Base-by-base conservation (phyloP, 306 rosid species). In the Cicer arietinum region DNA sequence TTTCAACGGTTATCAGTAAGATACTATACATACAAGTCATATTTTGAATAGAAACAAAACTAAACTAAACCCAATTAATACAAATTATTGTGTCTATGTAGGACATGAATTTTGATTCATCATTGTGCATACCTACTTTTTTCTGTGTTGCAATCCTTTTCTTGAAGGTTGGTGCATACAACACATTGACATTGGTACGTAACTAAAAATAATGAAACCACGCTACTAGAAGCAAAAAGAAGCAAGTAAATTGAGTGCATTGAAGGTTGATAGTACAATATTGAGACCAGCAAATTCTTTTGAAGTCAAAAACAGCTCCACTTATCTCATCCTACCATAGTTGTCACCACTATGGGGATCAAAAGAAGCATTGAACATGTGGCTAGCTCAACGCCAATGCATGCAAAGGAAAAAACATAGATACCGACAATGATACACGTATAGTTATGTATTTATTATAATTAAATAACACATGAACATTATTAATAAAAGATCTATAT, bases 341-440 rank as follows among this genome's bases (percentile, higher is more conserved):
- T 47, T 68, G 14, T 10, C 63, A 40, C 63, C 48, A 70, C 6
- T 52, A 53, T 39, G 47, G 13, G 46, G 35, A 50, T 69, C 10
- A 51, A 18, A 48, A 69, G 39, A 35, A 48, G 60, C 74, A 50
- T 50, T 50, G 60, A 9, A 8, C 60, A 69, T 14, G 75, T 16
- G 50, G 17, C 48, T 14, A 51, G 30, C 47, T 35, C 61, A 69
- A 52, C 8, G 17, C 10, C 40, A 16, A 40, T 16, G 16, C 60
- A 69, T 13, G 47, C n/a, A 46, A 46, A 18, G 0, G 20, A 18
- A 18, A 18, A 18, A 18, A 18, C 20, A 18, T 18, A 18, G 20
- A 18, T 18, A 18, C 20, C 20, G 20, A 18, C 1, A 18, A 18
- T 18, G 20, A 18, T 18, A 18, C 20, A 18, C 20, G 1, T 18